Evolutionary conservation across 257 asterid species (phyloP).

Genomic region (Jacaranda mimosifolia): DNA sequence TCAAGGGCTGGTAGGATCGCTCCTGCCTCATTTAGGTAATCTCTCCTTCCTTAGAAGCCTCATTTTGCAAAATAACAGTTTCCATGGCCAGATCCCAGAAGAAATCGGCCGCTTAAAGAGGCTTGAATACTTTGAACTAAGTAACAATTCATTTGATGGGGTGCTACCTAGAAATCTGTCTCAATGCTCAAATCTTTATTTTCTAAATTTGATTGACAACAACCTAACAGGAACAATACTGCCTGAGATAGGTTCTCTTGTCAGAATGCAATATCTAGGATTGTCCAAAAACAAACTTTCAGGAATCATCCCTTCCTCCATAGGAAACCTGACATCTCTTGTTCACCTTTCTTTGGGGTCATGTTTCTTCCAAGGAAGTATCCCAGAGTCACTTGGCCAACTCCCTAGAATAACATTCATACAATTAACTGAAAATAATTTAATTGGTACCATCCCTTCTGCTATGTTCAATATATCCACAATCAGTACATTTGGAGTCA

Average conservation of each 20-base stretch:
- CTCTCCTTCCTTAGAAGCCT: conserved; percentile 44
- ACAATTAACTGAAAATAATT: conserved; percentile 12
- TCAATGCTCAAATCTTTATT: conserved; percentile 35
- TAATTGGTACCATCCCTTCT: conserved; percentile 39
- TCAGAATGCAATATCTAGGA: conserved; percentile 29
- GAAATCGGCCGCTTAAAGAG: conserved; percentile 41
- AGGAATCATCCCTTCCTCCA: conserved; percentile 41
- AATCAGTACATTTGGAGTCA: conserved; percentile 26
- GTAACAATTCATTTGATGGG: conserved; percentile 47
- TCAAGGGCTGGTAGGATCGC: conserved; percentile 32
- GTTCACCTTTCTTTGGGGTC: conserved; percentile 5
- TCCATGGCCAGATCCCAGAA: conserved; percentile 39
- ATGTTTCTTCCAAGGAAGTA: conserved; percentile 39
- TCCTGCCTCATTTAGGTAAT: conserved; percentile 51
- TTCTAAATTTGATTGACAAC: conserved; percentile 36
- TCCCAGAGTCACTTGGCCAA: conserved; percentile 44
- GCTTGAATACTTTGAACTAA: conserved; percentile 30
- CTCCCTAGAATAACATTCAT: conserved; percentile 32
- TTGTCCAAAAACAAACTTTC: conserved; percentile 37
- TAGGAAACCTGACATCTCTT: conserved; percentile 45
- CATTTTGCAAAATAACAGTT: conserved; percentile 37
- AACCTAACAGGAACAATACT: conserved; percentile 37
- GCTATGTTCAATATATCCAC: conserved; percentile 45
- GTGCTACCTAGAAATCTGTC: conserved; percentile 46
- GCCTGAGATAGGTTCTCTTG: conserved; percentile 35